These are phyloP conservation scores for Ramaria sp. DNA, from an alignment of 768 basidiomycete species.

Conservation along the genomic window DNA sequence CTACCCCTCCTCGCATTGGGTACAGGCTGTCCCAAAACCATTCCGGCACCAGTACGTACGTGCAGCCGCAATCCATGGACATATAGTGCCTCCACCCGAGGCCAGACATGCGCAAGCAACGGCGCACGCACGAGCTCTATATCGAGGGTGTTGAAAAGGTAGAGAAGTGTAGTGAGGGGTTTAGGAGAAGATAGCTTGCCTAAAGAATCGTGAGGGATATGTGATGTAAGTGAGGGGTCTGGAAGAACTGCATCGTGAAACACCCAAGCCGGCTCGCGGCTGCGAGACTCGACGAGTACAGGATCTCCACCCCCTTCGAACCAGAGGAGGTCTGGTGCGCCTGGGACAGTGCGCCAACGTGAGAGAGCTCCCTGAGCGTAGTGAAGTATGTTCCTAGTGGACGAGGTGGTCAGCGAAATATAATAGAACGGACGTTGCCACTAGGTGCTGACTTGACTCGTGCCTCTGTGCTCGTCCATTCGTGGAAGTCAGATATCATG, in stretches of 20 bases:
- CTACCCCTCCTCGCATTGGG: not conserved
- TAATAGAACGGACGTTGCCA: not conserved
- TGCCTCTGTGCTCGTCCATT: not conserved
- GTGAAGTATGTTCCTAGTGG: slow-evolving; percentile 1
- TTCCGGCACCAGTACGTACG: not conserved
- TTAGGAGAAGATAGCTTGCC: not conserved
- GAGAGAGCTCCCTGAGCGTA: slow-evolving; percentile 4
- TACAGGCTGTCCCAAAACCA: not conserved
- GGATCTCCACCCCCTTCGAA: slow-evolving; percentile 7
- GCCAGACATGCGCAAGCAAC: not conserved
- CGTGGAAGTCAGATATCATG: slow-evolving; percentile 7
- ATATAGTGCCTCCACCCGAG: slow-evolving; percentile 5
- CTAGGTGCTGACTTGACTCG: not conserved
- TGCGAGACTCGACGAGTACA: not conserved
- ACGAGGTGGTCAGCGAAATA: not conserved
- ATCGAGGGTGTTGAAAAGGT: slow-evolving; percentile 8
- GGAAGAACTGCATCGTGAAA: not conserved
- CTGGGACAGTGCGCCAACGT: slow-evolving; percentile 1
- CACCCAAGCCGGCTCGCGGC: not conserved
- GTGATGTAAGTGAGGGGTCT: not conserved
- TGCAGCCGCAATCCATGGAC: slow-evolving; percentile 6
- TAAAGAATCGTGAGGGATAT: not conserved
- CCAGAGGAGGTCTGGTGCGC: slow-evolving; percentile 3
- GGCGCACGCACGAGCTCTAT: not conserved
- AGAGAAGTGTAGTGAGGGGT: slow-evolving; percentile 1